Conservation (phyloP, 768 basidiomycete genomes). For the Phallus indusiatus region DNA sequence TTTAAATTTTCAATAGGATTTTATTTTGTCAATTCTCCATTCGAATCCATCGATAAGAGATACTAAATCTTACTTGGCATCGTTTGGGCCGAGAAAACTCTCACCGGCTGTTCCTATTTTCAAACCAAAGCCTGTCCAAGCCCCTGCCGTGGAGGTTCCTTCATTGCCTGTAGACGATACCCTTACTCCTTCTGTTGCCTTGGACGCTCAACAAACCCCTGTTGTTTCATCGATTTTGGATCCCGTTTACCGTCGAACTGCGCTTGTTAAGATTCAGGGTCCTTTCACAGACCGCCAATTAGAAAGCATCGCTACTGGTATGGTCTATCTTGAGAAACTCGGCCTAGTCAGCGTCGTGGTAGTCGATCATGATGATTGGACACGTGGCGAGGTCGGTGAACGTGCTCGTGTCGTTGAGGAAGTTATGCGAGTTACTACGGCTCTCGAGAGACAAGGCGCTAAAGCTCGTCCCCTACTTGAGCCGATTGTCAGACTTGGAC, state of each 20-base stretch:
- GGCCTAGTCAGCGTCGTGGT: conserved; percentile 94
- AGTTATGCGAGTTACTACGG: conserved; percentile 73
- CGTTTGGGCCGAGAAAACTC: conserved; percentile 67
- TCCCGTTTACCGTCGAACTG: conserved; percentile 76
- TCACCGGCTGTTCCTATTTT: conserved; percentile 22
- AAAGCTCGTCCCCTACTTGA: conserved; percentile 83
- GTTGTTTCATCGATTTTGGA: conserved; percentile 71
- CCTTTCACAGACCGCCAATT: conserved; percentile 91
- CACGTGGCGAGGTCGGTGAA: conserved; percentile 59
- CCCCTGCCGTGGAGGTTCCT: not conserved
- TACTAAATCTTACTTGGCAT: conserved; percentile 80
- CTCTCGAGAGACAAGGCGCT: conserved; percentile 79
- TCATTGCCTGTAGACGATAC: not conserved
- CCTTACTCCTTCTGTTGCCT: not conserved
- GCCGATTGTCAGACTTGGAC: conserved; percentile 74
- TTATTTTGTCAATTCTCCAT: conserved; percentile 89
- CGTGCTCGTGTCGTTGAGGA: conserved; percentile 62
- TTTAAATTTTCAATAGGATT: conserved; percentile 50
- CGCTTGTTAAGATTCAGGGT: conserved; percentile 93
- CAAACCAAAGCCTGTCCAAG: conserved; percentile 10
- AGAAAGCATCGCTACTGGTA: conserved; percentile 85
- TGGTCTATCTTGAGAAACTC: conserved; percentile 93
- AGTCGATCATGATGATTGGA: conserved; percentile 77
- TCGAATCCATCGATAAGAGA: conserved; percentile 90
- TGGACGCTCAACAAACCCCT: conserved; percentile 35